Conservation (phyloP, 2,329 filamentous ascomycete genomes). For the Penicillium glabrum region DNA sequence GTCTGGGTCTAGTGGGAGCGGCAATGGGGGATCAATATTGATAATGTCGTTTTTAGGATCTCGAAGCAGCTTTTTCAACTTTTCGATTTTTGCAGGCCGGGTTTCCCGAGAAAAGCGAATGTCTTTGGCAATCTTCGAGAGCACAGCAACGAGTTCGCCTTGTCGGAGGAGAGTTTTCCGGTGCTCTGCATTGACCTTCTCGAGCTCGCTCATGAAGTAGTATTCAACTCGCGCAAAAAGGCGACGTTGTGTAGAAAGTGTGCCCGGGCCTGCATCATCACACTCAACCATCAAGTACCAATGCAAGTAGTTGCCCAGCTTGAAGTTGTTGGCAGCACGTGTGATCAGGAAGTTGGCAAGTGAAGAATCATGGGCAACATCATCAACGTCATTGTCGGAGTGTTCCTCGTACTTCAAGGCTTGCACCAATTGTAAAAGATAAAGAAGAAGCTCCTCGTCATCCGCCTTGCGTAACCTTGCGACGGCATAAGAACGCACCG, state of each 20-base stretch:
- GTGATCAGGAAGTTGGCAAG: slow-evolving; percentile 86
- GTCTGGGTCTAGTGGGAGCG: slow-evolving; percentile 83
- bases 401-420: slow-evolving; percentile 91
- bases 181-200: slow-evolving; percentile 70
- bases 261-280: slow-evolving; percentile 75
- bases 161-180: slow-evolving; percentile 79
- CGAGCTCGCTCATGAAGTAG: slow-evolving; percentile 89
- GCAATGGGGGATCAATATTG: slow-evolving; percentile 79
- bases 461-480: slow-evolving; percentile 88
- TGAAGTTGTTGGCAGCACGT: slow-evolving; percentile 82
- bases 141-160: slow-evolving; percentile 81
- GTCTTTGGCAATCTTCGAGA: slow-evolving; percentile 86
- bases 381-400: slow-evolving; percentile 59
- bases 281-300: slow-evolving; percentile 99
- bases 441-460: slow-evolving; percentile 86
- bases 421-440: slow-evolving; percentile 91
- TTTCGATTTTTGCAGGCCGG: slow-evolving; percentile 76
- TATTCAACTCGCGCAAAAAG: slow-evolving; percentile 93
- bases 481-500: slow-evolving; percentile 89
- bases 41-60: slow-evolving; percentile 89
- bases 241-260: slow-evolving; percentile 71
- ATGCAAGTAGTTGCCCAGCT: slow-evolving; percentile 90
- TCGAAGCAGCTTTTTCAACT: slow-evolving; percentile 77
- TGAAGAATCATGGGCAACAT: slow-evolving; percentile 72
- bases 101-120: slow-evolving; percentile 78